Conservation (phyloP, 2,329 filamentous ascomycete genomes). For the Emergomyces orientalis region DNA sequence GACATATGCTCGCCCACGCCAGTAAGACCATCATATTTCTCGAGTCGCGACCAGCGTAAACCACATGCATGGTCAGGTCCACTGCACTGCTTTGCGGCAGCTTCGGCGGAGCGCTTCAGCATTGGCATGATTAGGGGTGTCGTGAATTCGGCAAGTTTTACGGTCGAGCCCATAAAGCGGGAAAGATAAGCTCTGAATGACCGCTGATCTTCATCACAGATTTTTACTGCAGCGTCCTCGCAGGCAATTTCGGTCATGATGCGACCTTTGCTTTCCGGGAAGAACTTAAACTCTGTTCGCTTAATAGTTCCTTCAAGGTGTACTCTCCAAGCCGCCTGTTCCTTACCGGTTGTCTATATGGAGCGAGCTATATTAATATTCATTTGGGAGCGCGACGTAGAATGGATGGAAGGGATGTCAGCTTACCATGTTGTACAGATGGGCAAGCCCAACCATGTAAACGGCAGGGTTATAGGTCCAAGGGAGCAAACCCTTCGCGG, state of each 20-base stretch:
- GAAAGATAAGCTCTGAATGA: slow-evolving; percentile 58
- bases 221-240: slow-evolving; percentile 37
- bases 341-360: slow-evolving; percentile 27
- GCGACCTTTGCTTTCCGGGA: slow-evolving; percentile 32
- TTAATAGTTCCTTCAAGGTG: slow-evolving; percentile 46
- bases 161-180: slow-evolving; percentile 50
- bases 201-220: slow-evolving; percentile 54
- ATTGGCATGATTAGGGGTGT: slow-evolving; percentile 42
- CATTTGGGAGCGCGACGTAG: not conserved
- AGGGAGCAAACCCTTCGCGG: slow-evolving; percentile 42
- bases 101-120: slow-evolving; percentile 45
- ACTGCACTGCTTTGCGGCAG: slow-evolving; percentile 39
- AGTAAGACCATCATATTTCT: slow-evolving; percentile 48
- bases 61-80: slow-evolving; percentile 21
- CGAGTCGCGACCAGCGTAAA: slow-evolving; percentile 33
- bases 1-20: slow-evolving; percentile 65
- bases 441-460: slow-evolving; percentile 46
- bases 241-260: slow-evolving; percentile 54
- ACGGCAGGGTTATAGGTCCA: slow-evolving; percentile 52
- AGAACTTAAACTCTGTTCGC: slow-evolving; percentile 43
- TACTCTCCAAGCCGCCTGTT: slow-evolving; percentile 46
- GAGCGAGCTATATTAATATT: not conserved
- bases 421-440: slow-evolving; percentile 47
- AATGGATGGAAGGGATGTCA: not conserved
- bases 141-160: slow-evolving; percentile 51